Evolutionary conservation across 306 rosid genomes (phyloP), one percentile per base, ranked within the genome.

Genomic region (Senna siamea): DNA sequence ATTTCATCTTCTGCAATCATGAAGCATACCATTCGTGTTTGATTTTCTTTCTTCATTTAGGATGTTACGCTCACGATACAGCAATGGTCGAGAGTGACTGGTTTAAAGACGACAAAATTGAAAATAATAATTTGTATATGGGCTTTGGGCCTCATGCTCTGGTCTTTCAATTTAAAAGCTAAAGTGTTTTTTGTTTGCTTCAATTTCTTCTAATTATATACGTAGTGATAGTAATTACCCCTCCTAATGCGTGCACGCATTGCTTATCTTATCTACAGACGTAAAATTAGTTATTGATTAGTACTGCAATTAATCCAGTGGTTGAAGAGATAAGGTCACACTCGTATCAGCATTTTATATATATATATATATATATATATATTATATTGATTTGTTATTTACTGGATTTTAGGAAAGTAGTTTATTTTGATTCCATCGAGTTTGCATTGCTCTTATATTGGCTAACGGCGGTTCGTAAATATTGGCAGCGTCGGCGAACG

Each of bases 401-500:
- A 52, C 52, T 30, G 17, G 61, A 34, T 35, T 9, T n/a, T 62
- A 41, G 17, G 80, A 9, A 47, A 37, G 0, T 4, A 37, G 1
- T 53, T 79, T 71, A 62, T 34, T 23, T 19, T 60, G 8, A 23
- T 13, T 5, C 58, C 1, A 32, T 19, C 0, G 30, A 66, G 43
- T 75, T 76, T 58, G 3, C 50, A 60, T 57, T 63, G 32, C 9
- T 38, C 10, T 63, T 72, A 46, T 56, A 32, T 76, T 64, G 28
- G 50, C 69, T 47, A 19, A 65, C 52, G 35, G 22, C 34, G 66
- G 46, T 76, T 79, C 56, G 67, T 79, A 28, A 43, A 73, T 52
- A 41, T 56, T 81, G 75, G 75, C 96, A 92, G 99, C 92, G 89
- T 79, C 68, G 96, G 80, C 78, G 90, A 53, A 73, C 85, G n/a